phyloP scores from a whole-genome alignment of 192 early-diverging fungal species.

The Rhizoclosmatium globosum region DNA sequence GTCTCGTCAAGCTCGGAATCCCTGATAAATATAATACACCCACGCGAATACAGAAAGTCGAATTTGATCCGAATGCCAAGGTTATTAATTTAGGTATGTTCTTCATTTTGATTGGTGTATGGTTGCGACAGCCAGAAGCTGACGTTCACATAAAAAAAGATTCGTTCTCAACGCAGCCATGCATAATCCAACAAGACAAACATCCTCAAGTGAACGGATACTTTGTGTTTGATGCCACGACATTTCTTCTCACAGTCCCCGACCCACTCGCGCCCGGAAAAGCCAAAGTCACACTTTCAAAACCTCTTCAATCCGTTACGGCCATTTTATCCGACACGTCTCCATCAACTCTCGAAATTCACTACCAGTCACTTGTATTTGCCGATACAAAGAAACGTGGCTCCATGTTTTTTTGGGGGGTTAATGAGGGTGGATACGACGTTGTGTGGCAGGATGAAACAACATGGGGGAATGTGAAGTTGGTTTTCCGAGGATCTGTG shows the following conservation, averaged over 20 bases:
- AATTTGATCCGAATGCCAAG: neutral
- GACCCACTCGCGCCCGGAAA: neutral
- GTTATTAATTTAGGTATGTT: neutral
- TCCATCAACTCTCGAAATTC: neutral
- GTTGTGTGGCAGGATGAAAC: slow-evolving; percentile 22
- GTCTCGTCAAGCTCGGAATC: neutral
- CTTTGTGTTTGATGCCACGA: neutral
- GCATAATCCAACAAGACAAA: neutral
- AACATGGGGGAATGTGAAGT: neutral
- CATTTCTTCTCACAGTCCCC: neutral
- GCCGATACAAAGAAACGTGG: neutral
- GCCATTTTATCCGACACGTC: neutral
- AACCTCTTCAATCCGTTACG: neutral
- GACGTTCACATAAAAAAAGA: too few species aligned
- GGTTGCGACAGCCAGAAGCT: too few species aligned
- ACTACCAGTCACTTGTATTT: neutral
- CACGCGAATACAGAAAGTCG: neutral
- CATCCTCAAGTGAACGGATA: neutral
- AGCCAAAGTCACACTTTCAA: neutral
- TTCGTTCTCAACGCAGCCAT: neutral
- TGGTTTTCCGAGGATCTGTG: neutral
- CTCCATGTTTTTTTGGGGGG: too few species aligned
- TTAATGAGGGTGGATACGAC: neutral
- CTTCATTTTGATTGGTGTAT: too few species aligned
- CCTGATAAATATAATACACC: neutral